A percentile compares a stretch with the other conserved stretches of the same genome.
These are phyloP conservation scores for Lachancea mirantina DNA, from an alignment of 805 yeast species.

Conservation along the genomic window DNA sequence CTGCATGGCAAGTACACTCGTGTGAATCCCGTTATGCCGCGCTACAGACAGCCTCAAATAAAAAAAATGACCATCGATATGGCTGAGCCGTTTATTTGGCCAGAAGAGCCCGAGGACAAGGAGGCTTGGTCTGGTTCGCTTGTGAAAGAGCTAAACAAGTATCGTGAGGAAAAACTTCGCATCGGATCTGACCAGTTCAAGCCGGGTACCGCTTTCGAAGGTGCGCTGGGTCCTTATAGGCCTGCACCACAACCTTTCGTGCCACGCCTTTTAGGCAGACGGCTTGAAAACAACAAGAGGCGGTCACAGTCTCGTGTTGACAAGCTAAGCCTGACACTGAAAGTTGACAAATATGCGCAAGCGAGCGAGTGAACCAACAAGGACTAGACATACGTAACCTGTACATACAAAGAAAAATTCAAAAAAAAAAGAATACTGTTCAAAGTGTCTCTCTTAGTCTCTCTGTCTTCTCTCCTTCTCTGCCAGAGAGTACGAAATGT, in stretches of 20 bases:
- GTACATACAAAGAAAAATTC: constrained; percentile 3
- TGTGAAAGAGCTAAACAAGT: constrained; percentile 43
- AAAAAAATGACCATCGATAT: constrained; percentile 97
- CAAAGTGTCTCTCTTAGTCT: background rate
- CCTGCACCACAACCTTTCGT: constrained; percentile 61
- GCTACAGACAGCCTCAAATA: constrained; percentile 71
- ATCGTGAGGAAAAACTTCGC: constrained; percentile 43
- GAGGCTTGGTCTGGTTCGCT: constrained; percentile 36
- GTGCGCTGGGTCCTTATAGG: constrained; percentile 49
- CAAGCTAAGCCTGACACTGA: constrained; percentile 13
- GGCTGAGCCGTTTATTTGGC: constrained; percentile 96
- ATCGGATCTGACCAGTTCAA: constrained; percentile 61
- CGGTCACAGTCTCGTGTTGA: constrained; percentile 14
- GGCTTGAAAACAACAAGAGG: constrained; percentile 40
- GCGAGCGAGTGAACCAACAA: background rate
- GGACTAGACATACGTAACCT: background rate
- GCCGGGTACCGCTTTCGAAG: constrained; percentile 69
- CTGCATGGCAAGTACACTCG: constrained; percentile 64
- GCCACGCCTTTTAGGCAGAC: constrained; percentile 41
- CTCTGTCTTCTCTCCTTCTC: no score
- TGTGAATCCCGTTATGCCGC: constrained; percentile 51
- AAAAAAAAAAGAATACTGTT: background rate
- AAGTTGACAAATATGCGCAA: constrained; percentile 11
- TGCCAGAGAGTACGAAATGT: background rate
- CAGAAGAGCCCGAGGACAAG: constrained; percentile 48